Base-by-base conservation (phyloP, 345 rosid species). In the Noccaea bulbosa region DNA sequence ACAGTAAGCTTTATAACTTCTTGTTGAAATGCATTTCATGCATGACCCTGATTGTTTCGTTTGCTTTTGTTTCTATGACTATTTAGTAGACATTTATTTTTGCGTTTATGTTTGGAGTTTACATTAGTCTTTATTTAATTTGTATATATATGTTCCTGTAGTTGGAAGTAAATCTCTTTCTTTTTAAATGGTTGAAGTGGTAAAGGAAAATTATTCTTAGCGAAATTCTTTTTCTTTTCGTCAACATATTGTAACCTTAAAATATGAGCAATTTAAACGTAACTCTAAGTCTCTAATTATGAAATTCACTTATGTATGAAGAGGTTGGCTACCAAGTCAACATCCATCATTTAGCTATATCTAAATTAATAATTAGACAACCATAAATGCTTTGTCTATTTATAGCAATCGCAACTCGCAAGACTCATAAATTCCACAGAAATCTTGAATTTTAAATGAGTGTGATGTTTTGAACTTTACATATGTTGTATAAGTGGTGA, bases 361-460 rank as follows among this genome's bases (percentile, higher is more conserved):
- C 39, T 65, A 51, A 15, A 9, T 14, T 47, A 14, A 41, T 11
- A 67, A 24, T 4, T 67, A 32, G 35, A 54, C 49, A 43, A 54
- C 34, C 40, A 43, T 8, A 67, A 43, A 32, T 67, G 44, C 11
- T 33, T 69, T 70, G 32, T 71, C 55, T 34, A 71, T 62, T 53
- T 10, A 34, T 53, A 34, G 62, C 37, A 43, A 51, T 27, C 30
- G 22, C 22, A 20, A 20, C 22, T 41, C 17, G 12, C 45, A 50
- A 16, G 24, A 41, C 34, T 17, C 61, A 50, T 38, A 15, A 38
- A 59, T 44, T 14, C 37, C 37, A 58, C 30, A 57, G 0, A 57
- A 57, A 20, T 2, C 48, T 30, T 47, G 38, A 37, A 55, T 7
- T 38, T 8, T 5, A 39, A 39, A 16, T 15, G 39, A 49, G 24